Evolutionary conservation across 1,284 basidiomycete genomes (phyloP).

Genomic region (Inonotus obliquus): DNA sequence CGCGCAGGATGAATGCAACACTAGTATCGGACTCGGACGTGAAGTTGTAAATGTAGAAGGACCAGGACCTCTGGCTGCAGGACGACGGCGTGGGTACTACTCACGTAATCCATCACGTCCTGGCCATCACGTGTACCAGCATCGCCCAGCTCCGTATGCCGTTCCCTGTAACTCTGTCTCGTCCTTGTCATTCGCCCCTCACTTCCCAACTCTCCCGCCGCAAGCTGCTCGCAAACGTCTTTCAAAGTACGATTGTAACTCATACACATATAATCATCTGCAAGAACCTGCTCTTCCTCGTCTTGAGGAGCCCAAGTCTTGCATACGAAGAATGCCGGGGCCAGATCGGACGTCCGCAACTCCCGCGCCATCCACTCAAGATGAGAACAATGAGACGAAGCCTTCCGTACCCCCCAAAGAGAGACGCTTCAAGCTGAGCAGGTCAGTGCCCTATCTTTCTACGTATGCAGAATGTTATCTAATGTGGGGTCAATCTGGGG

Average conservation of each 20-base stretch:
- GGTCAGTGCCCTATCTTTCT: conserved; percentile 40
- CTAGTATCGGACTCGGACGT: not conserved
- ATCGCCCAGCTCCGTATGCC: not conserved
- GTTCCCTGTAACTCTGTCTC: not conserved
- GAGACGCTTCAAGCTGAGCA: conserved; percentile 77
- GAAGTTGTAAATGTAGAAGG: not conserved
- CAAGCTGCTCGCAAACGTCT: not conserved
- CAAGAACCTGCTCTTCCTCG: not conserved
- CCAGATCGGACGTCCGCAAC: conserved; percentile 1
- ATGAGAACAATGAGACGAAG: conserved; percentile 10
- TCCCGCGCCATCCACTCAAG: not conserved
- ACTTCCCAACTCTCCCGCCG: not conserved
- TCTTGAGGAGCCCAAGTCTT: not conserved
- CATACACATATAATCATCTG: not conserved
- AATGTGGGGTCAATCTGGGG: not conserved
- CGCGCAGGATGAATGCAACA: not conserved
- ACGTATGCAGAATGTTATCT: not conserved
- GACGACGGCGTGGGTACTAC: not conserved
- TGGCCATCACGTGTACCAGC: not conserved
- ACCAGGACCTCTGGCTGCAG: not conserved
- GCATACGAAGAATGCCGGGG: not conserved
- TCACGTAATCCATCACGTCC: not conserved
- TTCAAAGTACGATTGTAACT: not conserved
- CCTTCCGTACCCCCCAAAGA: conserved; percentile 45
- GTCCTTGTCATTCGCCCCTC: not conserved